Evolutionary conservation across 306 rosid genomes (phyloP).

Genomic region (Luffa aegyptiaca): DNA sequence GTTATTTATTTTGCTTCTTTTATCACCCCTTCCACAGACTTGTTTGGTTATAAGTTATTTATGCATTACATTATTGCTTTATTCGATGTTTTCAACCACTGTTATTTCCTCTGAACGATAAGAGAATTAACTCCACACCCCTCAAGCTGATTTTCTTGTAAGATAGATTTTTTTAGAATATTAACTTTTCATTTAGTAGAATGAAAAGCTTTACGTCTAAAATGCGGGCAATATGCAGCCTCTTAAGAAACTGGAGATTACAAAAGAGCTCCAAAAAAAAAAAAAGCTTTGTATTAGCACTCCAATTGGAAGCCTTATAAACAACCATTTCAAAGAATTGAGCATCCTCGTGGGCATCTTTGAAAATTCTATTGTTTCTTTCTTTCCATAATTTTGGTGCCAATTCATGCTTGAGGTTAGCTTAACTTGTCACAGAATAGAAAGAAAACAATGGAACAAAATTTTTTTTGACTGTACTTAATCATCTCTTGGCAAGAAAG

Average conservation of each 20-base stretch:
- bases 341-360: no score
- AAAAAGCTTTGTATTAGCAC: no score
- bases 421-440: background rate
- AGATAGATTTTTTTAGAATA: background rate
- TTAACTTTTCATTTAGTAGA: background rate
- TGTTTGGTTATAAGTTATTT: background rate
- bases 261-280: no score
- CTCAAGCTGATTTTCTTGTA: background rate
- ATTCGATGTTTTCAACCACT: background rate
- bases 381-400: background rate
- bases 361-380: no score
- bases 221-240: no score
- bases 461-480: no score
- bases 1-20: constrained; percentile 36
- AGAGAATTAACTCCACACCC: background rate
- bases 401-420: background rate
- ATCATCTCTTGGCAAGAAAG: background rate
- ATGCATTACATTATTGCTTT: background rate
- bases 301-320: no score
- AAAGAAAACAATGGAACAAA: background rate
- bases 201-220: no score
- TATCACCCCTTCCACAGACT: constrained; percentile 9
- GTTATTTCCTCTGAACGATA: background rate
- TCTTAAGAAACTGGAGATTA: no score
- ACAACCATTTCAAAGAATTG: no score